A percentile compares a stretch with the other conserved stretches of the same genome.
Conservation (phyloP, 2,329 filamentous ascomycete genomes). For the Colletotrichum spinosum region DNA sequence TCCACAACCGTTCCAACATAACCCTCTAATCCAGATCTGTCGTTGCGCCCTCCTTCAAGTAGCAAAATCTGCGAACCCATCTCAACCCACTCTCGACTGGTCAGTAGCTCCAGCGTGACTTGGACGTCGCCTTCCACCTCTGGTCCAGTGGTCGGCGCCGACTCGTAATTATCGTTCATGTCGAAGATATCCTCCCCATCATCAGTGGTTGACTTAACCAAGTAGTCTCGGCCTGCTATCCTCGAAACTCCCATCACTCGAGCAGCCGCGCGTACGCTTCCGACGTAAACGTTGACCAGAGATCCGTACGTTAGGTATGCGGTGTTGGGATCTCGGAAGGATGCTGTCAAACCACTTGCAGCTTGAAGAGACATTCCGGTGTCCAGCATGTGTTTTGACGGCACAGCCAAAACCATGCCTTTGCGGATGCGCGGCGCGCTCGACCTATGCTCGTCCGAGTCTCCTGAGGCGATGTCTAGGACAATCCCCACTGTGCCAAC, state of each 20-base stretch:
- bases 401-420: conserved; percentile 83
- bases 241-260: conserved; percentile 61
- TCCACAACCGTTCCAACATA: conserved; percentile 77
- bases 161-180: conserved; percentile 60
- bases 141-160: conserved; percentile 37
- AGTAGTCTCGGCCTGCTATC: conserved; percentile 5
- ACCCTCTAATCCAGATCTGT: conserved; percentile 75
- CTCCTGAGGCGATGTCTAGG: conserved; percentile 57
- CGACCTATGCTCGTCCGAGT: conserved; percentile 44
- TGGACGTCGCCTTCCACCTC: conserved; percentile 54
- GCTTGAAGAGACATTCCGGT: conserved; percentile 70
- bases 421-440: conserved; percentile 68
- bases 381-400: conserved; percentile 68
- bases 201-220: conserved; percentile 48
- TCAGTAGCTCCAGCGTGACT: conserved; percentile 76
- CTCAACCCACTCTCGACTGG: conserved; percentile 79
- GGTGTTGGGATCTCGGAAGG: conserved; percentile 74
- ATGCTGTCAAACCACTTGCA: conserved; percentile 76
- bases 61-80: conserved; percentile 76
- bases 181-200: conserved; percentile 63
- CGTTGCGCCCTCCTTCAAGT: conserved; percentile 77
- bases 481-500: conserved; percentile 89
- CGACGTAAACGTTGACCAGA: conserved; percentile 85
- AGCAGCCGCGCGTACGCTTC: conserved; percentile 86
- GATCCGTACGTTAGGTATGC: conserved; percentile 74